A percentile compares a stretch with the other conserved stretches of the same genome.
phyloP scores from a whole-genome alignment of 1,284 basidiomycete species.

The Trichosporon coremiiforme region DNA sequence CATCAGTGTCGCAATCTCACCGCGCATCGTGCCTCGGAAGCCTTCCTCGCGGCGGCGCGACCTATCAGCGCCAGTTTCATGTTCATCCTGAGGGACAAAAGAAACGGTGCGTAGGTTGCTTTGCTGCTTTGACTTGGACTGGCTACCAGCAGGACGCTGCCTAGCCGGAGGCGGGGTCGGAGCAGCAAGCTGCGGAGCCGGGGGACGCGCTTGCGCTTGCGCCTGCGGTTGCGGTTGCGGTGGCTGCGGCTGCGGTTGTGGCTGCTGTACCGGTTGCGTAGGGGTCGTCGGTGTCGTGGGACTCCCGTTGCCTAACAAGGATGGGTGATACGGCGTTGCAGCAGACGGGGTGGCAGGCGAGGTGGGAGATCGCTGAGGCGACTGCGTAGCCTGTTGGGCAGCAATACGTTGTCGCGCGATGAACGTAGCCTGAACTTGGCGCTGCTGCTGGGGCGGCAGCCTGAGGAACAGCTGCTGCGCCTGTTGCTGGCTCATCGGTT shows the following conservation, averaged over 20 bases:
- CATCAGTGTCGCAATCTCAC: constrained; percentile 52
- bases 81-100: neutral
- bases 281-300: neutral
- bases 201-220: neutral
- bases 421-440: constrained; percentile 27
- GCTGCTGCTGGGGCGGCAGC: constrained; percentile 31
- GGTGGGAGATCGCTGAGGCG: constrained; percentile 19
- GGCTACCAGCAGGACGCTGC: neutral
- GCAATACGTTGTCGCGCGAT: constrained; percentile 24
- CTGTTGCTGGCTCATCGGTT: constrained; percentile 27
- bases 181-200: constrained; percentile 4
- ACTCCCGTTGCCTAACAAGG: constrained; percentile 5
- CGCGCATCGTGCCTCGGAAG: constrained; percentile 51
- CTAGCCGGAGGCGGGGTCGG: constrained; percentile 1
- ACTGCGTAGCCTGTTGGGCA: constrained; percentile 18
- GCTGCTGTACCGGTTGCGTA: neutral
- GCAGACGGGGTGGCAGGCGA: constrained; percentile 12
- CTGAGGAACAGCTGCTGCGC: constrained; percentile 26
- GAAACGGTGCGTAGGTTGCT: constrained; percentile 8
- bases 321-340: constrained; percentile 17
- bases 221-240: neutral
- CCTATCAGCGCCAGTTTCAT: constrained; percentile 20
- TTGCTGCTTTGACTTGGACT: constrained; percentile 16
- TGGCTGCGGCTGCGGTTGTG: neutral
- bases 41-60: constrained; percentile 35